A percentile compares a stretch with the other conserved stretches of the same genome.
phyloP scores from a whole-genome alignment of 2,329 filamentous ascomycete species.

The Aciculosporium take region DNA sequence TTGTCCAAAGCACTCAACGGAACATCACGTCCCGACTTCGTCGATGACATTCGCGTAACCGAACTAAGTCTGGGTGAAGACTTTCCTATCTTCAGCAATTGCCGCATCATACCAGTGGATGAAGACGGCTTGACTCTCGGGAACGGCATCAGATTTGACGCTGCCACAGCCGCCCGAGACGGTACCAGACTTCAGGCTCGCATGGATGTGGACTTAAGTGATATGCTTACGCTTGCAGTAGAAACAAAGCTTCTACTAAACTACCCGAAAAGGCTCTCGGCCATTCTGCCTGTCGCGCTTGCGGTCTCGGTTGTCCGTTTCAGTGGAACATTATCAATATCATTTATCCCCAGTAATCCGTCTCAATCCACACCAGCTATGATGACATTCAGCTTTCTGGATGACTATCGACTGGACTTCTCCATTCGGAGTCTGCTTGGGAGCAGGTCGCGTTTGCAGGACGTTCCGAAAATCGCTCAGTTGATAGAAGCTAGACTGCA shows the following conservation, averaged over 20 bases:
- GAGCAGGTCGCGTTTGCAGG: constrained; percentile 64
- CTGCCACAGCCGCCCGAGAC: constrained; percentile 37
- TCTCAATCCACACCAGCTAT: constrained; percentile 64
- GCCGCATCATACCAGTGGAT: constrained; percentile 81
- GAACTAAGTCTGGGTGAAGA: constrained; percentile 92
- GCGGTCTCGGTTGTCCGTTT: constrained; percentile 88
- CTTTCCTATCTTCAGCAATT: constrained; percentile 98
- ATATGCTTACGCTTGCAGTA: constrained; percentile 86
- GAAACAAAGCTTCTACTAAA: constrained; percentile 92
- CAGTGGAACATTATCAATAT: constrained; percentile 85
- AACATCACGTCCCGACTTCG: constrained; percentile 71
- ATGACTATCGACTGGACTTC: constrained; percentile 75
- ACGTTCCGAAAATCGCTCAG: constrained; percentile 80
- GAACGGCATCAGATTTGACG: constrained; percentile 35
- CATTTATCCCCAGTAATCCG: constrained; percentile 68
- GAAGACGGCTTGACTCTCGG: constrained; percentile 54
- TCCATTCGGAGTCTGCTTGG: constrained; percentile 68
- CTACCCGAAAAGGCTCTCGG: constrained; percentile 79
- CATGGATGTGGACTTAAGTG: constrained; percentile 93
- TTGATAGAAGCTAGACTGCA: constrained; percentile 68
- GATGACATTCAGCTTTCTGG: constrained; percentile 85
- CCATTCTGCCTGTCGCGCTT: constrained; percentile 80
- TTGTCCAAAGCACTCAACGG: constrained; percentile 79
- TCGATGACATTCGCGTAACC: constrained; percentile 86
- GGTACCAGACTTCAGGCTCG: constrained; percentile 76